Percentiles rank a stretch among this genome's conserved stretches.
Conservation (phyloP, 208 protist genomes). For the Trypanosomatidae sp. region DNA sequence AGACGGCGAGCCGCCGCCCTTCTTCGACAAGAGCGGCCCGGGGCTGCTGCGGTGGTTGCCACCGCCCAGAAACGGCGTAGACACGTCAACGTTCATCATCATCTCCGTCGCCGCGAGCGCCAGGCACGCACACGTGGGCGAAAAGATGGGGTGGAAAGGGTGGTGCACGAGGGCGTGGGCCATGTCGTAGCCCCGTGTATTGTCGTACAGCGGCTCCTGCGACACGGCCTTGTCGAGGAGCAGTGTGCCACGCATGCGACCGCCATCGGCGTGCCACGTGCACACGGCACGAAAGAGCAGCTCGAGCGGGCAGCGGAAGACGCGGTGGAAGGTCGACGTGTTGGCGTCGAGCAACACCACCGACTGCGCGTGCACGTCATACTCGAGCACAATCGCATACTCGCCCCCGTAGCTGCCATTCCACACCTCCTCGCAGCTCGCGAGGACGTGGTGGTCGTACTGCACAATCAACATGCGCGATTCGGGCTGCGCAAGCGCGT, state of each 20-base stretch:
- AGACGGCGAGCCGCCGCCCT: no score
- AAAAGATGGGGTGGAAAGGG: conserved; percentile 83
- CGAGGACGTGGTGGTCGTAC: conserved; percentile 41
- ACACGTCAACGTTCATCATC: conserved; percentile 36
- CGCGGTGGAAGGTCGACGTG: conserved; percentile 57
- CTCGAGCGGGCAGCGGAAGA: conserved; percentile 41
- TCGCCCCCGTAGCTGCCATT: conserved; percentile 67
- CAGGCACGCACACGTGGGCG: conserved; percentile 49
- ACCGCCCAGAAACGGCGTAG: no score
- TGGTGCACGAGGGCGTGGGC: conserved; percentile 72
- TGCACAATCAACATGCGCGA: conserved; percentile 63
- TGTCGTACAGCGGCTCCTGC: conserved; percentile 43
- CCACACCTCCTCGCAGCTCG: conserved; percentile 31
- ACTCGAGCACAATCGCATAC: conserved; percentile 72
- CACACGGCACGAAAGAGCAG: conserved; percentile 48
- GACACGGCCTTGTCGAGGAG: conserved; percentile 22
- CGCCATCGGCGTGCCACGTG: conserved; percentile 28
- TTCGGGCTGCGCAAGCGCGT: conserved; percentile 21
- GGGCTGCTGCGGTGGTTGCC: no score
- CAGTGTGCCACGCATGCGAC: conserved; percentile 59
- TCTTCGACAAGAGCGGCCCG: no score
- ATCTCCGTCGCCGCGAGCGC: conserved; percentile 84
- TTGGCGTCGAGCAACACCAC: conserved; percentile 63
- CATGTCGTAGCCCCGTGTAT: conserved; percentile 75
- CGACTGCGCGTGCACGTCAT: conserved; percentile 26